A percentile compares a stretch with the other conserved stretches of the same genome.
phyloP scores from a whole-genome alignment of 495 filamentous ascomycete genomes.

The Cercophora newfieldiana region DNA sequence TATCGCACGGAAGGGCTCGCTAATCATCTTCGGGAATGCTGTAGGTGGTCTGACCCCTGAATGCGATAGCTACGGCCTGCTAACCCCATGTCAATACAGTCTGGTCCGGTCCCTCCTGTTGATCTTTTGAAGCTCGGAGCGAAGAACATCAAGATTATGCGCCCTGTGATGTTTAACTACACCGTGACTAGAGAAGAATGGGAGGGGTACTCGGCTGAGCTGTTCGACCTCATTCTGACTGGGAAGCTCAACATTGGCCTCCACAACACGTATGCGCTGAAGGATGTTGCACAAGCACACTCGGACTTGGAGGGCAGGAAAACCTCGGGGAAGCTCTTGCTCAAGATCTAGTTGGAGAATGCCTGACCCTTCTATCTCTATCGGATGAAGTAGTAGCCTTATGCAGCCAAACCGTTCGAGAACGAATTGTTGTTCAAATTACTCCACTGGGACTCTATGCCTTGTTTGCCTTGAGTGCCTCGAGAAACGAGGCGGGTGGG shows the following conservation, averaged over 20 bases:
- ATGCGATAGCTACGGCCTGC: neutral
- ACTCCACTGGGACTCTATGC: conserved; percentile 17
- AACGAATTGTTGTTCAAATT: neutral
- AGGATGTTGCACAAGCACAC: conserved; percentile 74
- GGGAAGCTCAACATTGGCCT: conserved; percentile 72
- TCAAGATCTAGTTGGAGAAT: conserved; percentile 38
- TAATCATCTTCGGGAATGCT: conserved; percentile 88
- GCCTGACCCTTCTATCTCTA: neutral
- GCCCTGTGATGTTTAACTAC: conserved; percentile 75
- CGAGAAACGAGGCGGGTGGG: conserved; percentile 80
- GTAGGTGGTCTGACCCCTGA: conserved; percentile 37
- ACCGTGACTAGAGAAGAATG: conserved; percentile 76
- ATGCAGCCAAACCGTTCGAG: neutral
- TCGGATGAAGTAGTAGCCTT: neutral
- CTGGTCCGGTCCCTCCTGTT: conserved; percentile 76
- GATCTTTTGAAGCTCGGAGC: conserved; percentile 62
- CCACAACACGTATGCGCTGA: conserved; percentile 79
- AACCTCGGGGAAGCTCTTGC: conserved; percentile 77
- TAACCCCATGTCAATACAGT: conserved; percentile 24
- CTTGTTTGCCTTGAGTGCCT: conserved; percentile 57
- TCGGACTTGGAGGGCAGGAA: conserved; percentile 78
- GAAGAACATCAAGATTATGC: conserved; percentile 79
- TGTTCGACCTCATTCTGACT: conserved; percentile 69
- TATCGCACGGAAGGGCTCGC: conserved; percentile 76
- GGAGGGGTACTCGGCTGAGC: conserved; percentile 66